Evolutionary conservation across 345 rosid genomes (phyloP).

Genomic region (Gossypium thurberi): DNA sequence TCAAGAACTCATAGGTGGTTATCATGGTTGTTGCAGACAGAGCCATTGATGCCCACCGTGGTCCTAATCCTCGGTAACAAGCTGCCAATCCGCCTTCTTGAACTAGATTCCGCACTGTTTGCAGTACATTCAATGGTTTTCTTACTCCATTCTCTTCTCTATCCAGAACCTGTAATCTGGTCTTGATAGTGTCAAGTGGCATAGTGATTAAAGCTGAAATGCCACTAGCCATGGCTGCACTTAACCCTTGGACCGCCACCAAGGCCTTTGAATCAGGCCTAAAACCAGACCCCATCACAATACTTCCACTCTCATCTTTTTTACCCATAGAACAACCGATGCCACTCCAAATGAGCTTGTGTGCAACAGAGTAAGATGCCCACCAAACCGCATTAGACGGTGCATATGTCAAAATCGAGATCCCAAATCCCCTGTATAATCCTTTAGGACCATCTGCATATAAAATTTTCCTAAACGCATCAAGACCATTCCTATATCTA

Average conservation of each 20-base stretch:
- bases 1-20: slow-evolving; percentile 82
- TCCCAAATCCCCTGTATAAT: slow-evolving; percentile 86
- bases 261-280: slow-evolving; percentile 38
- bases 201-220: slow-evolving; percentile 66
- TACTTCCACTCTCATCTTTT: slow-evolving; percentile 19
- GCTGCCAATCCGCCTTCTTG: slow-evolving; percentile 76
- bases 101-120: slow-evolving; percentile 49
- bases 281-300: slow-evolving; percentile 12
- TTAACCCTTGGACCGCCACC: slow-evolving; percentile 56
- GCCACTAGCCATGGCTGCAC: slow-evolving; percentile 83
- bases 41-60: slow-evolving; percentile 90
- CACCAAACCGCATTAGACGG: slow-evolving; percentile 97
- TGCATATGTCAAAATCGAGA: slow-evolving; percentile 90
- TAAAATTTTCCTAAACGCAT: slow-evolving; percentile 71
- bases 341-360: slow-evolving; percentile 55
- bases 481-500: slow-evolving; percentile 64
- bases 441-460: slow-evolving; percentile 69
- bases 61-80: slow-evolving; percentile 88
- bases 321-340: slow-evolving; percentile 26
- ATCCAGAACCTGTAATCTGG: slow-evolving; percentile 74
- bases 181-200: slow-evolving; percentile 91
- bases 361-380: slow-evolving; percentile 84
- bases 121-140: slow-evolving; percentile 47
- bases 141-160: slow-evolving; percentile 58
- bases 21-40: slow-evolving; percentile 85